Base-by-base conservation (phyloP, 176 grass and related monocot genomes). In the Eremochloa ophiuroides region DNA sequence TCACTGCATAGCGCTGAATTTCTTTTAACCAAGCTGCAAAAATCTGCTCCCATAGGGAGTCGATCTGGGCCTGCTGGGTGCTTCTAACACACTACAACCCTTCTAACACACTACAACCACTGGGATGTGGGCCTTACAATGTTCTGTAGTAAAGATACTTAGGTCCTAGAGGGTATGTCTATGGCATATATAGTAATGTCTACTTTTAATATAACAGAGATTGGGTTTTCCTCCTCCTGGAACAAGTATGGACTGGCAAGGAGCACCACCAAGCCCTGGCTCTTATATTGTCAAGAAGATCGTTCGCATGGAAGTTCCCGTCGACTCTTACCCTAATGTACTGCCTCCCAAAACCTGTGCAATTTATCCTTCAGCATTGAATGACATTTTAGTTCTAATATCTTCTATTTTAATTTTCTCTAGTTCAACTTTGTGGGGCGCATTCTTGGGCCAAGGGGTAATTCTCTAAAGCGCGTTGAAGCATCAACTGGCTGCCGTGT, bases 361-460 rank as follows among this genome's bases (percentile, higher is more conserved):
- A 16, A 27, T 84, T 70, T 79, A 82, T 78, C 20, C 37, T 61
- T 75, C 2, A 72, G 30, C 41, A 69, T 31, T 51, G 12, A 77
- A 55, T 75, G 62, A 68, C 55, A 15, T 61, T 72, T 71, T 16
- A 37, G 1, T 64, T 81, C 58, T 71, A 78, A 78, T 34, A 31
- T 73, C 29, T 88, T 74, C 35, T 29, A 18, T 46, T 76, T 74
- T 12, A 22, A 17, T 60, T 75, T 66, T 15, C 71, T 85, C 25
- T 82, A 97, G 94, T 97, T 93, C 91, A 97, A 97, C 80, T 97
- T 97, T 80, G 88, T 97, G 67, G 94, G 94, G 46, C 91, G 94
- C 20, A 89, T 97, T 75, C 83, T 93, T 11, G 91, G 91, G 23
- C 94, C 91, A 4, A 91, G 94, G 46, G 91, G 91, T 35, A 97